A percentile compares a stretch with the other conserved stretches of the same genome.
These are phyloP conservation scores for Podila epicladia DNA, from an alignment of 192 early-diverging fungal species.

Conservation along the genomic window DNA sequence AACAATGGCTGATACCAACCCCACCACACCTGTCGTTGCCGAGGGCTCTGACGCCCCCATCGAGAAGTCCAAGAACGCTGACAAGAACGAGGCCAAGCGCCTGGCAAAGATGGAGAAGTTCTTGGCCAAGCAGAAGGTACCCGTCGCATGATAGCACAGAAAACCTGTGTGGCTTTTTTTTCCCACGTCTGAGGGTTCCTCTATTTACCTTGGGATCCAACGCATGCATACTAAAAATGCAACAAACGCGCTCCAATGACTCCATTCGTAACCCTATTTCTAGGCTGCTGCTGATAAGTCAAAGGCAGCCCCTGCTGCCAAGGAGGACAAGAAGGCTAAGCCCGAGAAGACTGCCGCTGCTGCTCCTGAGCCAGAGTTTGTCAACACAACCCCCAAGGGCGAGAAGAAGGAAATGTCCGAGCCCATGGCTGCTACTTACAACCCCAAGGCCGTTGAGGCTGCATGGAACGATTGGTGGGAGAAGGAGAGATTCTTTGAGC, in stretches of 20 bases:
- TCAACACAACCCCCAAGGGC: constrained; percentile 86
- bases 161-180: neutral
- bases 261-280: neutral
- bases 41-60: constrained; percentile 15
- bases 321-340: constrained; percentile 46
- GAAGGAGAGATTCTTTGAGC: constrained; percentile 91
- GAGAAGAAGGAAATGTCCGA: constrained; percentile 84
- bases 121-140: constrained; percentile 87
- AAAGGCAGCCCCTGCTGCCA: constrained; percentile 34
- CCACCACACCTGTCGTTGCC: constrained; percentile 19
- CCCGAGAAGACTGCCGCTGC: constrained; percentile 38
- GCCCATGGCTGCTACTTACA: constrained; percentile 84
- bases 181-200: neutral
- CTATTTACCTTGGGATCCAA: too few species aligned
- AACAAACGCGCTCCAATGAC: too few species aligned
- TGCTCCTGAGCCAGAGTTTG: constrained; percentile 66
- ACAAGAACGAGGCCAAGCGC: constrained; percentile 92
- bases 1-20: constrained; percentile 45
- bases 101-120: constrained; percentile 94
- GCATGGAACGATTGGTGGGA: constrained; percentile 99
- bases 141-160: constrained; percentile 20
- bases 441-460: constrained; percentile 91
- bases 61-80: constrained; percentile 81
- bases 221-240: too few species aligned
- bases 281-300: constrained; percentile 56